These are phyloP conservation scores for Ustilaginoidea virens DNA, from an alignment of 2,329 filamentous ascomycete species.

Conservation along the genomic window DNA sequence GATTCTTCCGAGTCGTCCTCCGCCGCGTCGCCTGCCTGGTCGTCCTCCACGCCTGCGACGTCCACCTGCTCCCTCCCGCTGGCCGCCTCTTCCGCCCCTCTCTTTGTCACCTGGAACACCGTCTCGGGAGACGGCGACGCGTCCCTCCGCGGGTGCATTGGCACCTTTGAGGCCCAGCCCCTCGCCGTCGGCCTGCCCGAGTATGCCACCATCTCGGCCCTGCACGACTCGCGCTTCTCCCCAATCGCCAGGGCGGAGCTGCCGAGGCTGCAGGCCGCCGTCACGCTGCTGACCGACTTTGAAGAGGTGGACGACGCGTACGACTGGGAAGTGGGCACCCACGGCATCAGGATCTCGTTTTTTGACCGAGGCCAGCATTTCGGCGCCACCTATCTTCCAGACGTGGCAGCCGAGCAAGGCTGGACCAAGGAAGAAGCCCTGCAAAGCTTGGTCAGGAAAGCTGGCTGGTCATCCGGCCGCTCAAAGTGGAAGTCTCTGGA, in stretches of 20 bases:
- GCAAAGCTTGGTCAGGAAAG: slow-evolving; percentile 82
- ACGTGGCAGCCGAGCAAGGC: slow-evolving; percentile 81
- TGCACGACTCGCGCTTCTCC: slow-evolving; percentile 47
- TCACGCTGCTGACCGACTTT: slow-evolving; percentile 78
- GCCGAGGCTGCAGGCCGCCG: slow-evolving; percentile 43
- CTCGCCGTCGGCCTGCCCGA: slow-evolving; percentile 57
- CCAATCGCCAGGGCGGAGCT: slow-evolving; percentile 40
- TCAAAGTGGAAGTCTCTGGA: slow-evolving; percentile 69
- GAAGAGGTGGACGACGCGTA: slow-evolving; percentile 57
- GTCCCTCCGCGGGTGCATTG: slow-evolving; percentile 82
- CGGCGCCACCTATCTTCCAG: slow-evolving; percentile 80
- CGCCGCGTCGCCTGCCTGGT: slow-evolving; percentile 23
- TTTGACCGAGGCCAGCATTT: slow-evolving; percentile 56
- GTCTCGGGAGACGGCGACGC: slow-evolving; percentile 26
- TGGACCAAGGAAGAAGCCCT: slow-evolving; percentile 92
- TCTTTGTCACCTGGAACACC: slow-evolving; percentile 94
- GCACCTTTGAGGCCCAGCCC: slow-evolving; percentile 71
- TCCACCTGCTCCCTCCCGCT: slow-evolving; percentile 24
- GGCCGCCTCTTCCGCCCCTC: slow-evolving; percentile 40
- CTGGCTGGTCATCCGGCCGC: slow-evolving; percentile 73
- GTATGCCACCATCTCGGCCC: slow-evolving; percentile 69
- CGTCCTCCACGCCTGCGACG: slow-evolving; percentile 29
- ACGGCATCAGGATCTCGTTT: slow-evolving; percentile 81
- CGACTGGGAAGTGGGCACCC: slow-evolving; percentile 76
- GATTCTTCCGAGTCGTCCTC: slow-evolving; percentile 18